A percentile compares a stretch with the other conserved stretches of the same genome.
These are phyloP conservation scores for Carpinus viminea DNA, from an alignment of 306 rosid species.

Conservation along the genomic window DNA sequence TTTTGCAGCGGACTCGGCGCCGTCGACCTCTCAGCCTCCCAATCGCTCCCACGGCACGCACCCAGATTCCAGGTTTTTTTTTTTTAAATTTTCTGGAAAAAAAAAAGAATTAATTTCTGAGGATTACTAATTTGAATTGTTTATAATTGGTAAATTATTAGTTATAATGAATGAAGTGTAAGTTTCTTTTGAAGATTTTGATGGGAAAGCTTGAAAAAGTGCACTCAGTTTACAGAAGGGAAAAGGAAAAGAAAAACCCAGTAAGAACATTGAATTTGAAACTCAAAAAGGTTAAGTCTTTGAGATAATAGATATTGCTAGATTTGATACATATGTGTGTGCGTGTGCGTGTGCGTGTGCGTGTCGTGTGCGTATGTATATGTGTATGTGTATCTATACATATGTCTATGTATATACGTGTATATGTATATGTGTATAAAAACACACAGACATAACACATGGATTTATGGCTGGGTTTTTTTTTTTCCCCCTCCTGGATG, in stretches of 20 bases:
- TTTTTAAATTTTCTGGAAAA: neutral
- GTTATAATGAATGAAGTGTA: neutral
- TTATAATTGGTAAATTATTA: neutral
- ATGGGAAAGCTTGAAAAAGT: neutral
- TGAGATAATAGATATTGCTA: neutral
- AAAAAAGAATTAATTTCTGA: neutral
- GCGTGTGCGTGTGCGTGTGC: too few relatives aligned
- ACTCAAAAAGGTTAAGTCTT: neutral
- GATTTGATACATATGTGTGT: neutral
- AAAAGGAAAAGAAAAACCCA: neutral
- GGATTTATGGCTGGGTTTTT: neutral
- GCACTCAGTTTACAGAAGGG: too few relatives aligned
- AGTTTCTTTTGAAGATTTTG: neutral
- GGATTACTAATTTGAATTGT: neutral
- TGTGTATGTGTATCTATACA: too few relatives aligned
- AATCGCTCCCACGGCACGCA: slow-evolving; percentile 32
- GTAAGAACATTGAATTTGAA: neutral
- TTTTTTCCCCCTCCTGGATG: neutral
- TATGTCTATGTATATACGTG: too few relatives aligned
- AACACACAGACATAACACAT: neutral
- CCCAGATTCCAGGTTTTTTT: slow-evolving; percentile 46
- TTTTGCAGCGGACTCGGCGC: slow-evolving; percentile 29
- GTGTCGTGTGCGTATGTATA: too few relatives aligned
- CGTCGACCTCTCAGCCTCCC: slow-evolving; percentile 38
- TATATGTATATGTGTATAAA: too few relatives aligned